Evolutionary conservation across 2,329 filamentous ascomycete species (phyloP).

Genomic region (Fulvia fulva): DNA sequence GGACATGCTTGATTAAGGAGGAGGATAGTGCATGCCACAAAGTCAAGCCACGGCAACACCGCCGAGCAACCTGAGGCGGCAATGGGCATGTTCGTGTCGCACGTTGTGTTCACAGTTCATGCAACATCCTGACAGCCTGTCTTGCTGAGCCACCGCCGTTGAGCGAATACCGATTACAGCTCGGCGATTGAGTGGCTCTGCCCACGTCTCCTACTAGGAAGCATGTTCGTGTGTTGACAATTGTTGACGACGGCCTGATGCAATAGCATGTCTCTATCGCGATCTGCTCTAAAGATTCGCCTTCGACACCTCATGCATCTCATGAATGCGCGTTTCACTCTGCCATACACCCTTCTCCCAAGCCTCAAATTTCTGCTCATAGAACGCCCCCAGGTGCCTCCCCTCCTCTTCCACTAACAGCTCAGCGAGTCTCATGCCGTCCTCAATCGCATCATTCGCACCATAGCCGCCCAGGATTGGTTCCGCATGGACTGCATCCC

Average conservation of each 20-base stretch:
- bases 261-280: too few relatives aligned
- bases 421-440: conserved; percentile 36
- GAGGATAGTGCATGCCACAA: not conserved
- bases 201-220: too few relatives aligned
- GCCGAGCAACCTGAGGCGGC: not conserved
- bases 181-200: too few relatives aligned
- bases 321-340: conserved; percentile 23
- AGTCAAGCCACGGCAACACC: not conserved
- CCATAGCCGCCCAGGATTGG: conserved; percentile 40
- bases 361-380: conserved; percentile 12
- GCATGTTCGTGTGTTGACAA: too few relatives aligned
- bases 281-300: conserved; percentile 3
- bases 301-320: conserved; percentile 22
- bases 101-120: not conserved
- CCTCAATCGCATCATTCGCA: conserved; percentile 39
- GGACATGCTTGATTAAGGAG: not conserved
- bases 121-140: not conserved
- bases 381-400: conserved; percentile 17
- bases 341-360: conserved; percentile 24
- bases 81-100: not conserved
- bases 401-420: conserved; percentile 21
- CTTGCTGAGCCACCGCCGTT: not conserved
- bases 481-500: conserved; percentile 40
- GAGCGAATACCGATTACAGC: too few relatives aligned
- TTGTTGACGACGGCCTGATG: too few relatives aligned